Conservation (phyloP, 2,329 filamentous ascomycete species). For the Aspergillus tamarii region DNA sequence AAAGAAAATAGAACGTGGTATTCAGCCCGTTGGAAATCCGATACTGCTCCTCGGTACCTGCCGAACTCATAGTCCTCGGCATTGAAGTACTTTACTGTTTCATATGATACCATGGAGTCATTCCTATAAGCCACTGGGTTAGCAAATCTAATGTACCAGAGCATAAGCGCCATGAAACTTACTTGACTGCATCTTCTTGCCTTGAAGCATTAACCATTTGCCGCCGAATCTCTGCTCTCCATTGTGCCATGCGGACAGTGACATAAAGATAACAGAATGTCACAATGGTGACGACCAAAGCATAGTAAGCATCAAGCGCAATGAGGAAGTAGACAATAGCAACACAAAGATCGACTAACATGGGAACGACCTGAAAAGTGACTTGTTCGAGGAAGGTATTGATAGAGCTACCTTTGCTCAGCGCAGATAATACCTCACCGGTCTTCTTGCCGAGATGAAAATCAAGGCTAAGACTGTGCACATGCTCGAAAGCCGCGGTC, state of each 20-base stretch:
- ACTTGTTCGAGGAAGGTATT: constrained; percentile 96
- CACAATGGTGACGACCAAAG: constrained; percentile 83
- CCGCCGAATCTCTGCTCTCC: constrained; percentile 84
- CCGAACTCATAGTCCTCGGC: constrained; percentile 78
- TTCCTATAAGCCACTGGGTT: constrained; percentile 56
- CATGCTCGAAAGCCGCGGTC: constrained; percentile 94
- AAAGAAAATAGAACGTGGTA: constrained; percentile 76
- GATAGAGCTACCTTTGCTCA: constrained; percentile 95
- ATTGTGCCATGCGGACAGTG: constrained; percentile 93
- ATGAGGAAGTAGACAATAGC: constrained; percentile 81
- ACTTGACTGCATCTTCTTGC: constrained; percentile 94
- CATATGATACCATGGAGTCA: constrained; percentile 98
- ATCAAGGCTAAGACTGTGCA: constrained; percentile 90
- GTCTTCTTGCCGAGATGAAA: constrained; percentile 97
- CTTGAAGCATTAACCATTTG: constrained; percentile 94
- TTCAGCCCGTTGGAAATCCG: constrained; percentile 72
- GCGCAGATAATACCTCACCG: constrained; percentile 89
- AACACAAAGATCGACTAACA: constrained; percentile 86
- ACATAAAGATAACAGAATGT: constrained; percentile 97
- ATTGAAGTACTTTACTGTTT: constrained; percentile 91
- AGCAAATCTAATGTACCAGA: not conserved
- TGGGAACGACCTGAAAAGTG: constrained; percentile 92
- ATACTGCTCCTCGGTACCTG: constrained; percentile 72
- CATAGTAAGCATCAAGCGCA: constrained; percentile 84
- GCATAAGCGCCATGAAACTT: constrained; percentile 32